A percentile compares a stretch with the other conserved stretches of the same genome.
These are phyloP conservation scores for Kwoniella dejecticola DNA, from an alignment of 768 basidiomycete species.

Conservation along the genomic window DNA sequence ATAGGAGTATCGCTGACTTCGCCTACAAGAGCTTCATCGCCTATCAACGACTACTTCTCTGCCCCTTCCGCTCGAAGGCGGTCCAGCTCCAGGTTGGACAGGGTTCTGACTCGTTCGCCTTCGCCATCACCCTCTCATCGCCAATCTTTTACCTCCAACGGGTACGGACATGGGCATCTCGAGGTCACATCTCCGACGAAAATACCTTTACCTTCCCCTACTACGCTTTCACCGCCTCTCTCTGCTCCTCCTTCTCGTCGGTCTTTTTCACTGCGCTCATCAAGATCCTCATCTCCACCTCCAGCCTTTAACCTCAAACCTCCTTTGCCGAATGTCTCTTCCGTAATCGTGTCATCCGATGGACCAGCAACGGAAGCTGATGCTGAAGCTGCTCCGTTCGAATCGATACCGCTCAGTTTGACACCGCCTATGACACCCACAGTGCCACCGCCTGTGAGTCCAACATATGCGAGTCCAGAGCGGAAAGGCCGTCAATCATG, in stretches of 20 bases:
- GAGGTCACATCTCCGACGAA: slow-evolving; percentile 11
- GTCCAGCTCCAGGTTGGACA: background rate
- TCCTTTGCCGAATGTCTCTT: slow-evolving; percentile 15
- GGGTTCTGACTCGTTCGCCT: slow-evolving; percentile 3
- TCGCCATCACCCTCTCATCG: slow-evolving; percentile 12
- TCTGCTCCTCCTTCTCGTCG: slow-evolving; percentile 9
- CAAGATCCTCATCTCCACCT: slow-evolving; percentile 15
- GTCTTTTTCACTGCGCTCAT: slow-evolving; percentile 1
- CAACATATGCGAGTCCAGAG: slow-evolving; percentile 10
- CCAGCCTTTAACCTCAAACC: slow-evolving; percentile 20
- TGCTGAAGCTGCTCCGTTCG: slow-evolving; percentile 24
- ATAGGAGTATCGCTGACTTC: slow-evolving; percentile 9
- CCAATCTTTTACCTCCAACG: slow-evolving; percentile 6
- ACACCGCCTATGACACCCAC: slow-evolving; percentile 15
- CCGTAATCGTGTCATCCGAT: slow-evolving; percentile 5
- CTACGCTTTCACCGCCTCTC: slow-evolving; percentile 11
- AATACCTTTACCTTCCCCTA: slow-evolving; percentile 13
- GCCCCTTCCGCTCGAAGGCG: background rate
- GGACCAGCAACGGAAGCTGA: slow-evolving; percentile 3
- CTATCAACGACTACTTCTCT: slow-evolving; percentile 6
- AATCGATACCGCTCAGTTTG: slow-evolving; percentile 29
- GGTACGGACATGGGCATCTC: slow-evolving; percentile 12
- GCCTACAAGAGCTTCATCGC: slow-evolving; percentile 14
- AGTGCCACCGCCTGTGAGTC: slow-evolving; percentile 20
- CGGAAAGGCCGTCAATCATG: slow-evolving; percentile 13